These are phyloP conservation scores for Claviceps spartinae DNA, from an alignment of 2,329 filamentous ascomycete species.

Conservation along the genomic window DNA sequence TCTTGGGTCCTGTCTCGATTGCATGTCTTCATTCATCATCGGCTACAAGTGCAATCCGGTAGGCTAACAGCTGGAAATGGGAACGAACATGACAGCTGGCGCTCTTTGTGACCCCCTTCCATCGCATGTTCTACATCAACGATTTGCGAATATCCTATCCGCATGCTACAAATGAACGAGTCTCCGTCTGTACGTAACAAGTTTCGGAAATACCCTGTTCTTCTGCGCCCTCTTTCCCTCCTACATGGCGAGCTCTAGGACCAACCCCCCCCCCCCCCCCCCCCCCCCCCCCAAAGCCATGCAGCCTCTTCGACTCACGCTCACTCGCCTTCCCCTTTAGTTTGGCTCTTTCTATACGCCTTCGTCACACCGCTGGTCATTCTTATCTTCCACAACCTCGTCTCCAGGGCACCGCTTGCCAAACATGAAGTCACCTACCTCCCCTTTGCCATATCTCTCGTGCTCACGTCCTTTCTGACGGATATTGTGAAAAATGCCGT, in stretches of 20 bases:
- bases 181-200: slow-evolving; percentile 52
- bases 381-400: slow-evolving; percentile 51
- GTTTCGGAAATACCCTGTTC: neutral
- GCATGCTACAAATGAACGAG: slow-evolving; percentile 70
- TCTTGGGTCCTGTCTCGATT: neutral
- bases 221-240: neutral
- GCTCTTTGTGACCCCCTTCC: slow-evolving; percentile 59
- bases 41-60: neutral
- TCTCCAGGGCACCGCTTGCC: slow-evolving; percentile 50
- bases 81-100: slow-evolving; percentile 12
- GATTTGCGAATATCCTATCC: slow-evolving; percentile 77
- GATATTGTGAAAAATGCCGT: slow-evolving; percentile 85
- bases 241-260: neutral
- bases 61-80: slow-evolving; percentile 1
- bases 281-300: neutral
- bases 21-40: neutral
- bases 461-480: slow-evolving; percentile 71
- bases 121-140: slow-evolving; percentile 85
- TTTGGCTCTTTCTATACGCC: slow-evolving; percentile 68
- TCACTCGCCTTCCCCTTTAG: slow-evolving; percentile 17
- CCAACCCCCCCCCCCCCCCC: neutral
- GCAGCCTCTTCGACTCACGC: neutral
- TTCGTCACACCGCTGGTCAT: slow-evolving; percentile 55
- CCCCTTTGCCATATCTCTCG: slow-evolving; percentile 62
- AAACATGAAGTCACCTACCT: slow-evolving; percentile 80